Evolutionary conservation across 1,284 basidiomycete species (phyloP).

Genomic region (Leccinum glutinopallens): DNA sequence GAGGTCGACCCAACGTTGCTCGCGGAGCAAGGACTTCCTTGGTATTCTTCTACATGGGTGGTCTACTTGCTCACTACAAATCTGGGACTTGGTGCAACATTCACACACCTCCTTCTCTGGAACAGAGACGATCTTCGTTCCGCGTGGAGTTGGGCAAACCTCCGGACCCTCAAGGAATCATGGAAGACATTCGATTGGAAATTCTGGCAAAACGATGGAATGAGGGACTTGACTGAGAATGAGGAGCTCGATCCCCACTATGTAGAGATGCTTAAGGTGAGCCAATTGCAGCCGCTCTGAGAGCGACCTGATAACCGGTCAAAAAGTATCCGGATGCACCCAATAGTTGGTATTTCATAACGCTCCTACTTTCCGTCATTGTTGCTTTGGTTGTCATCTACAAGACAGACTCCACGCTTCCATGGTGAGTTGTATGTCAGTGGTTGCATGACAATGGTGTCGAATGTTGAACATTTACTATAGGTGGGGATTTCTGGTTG

Average conservation of each 20-base stretch:
- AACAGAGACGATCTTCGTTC: conserved; percentile 44
- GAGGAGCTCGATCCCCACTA: conserved; percentile 50
- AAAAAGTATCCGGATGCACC: conserved; percentile 48
- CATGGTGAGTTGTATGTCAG: conserved; percentile 44
- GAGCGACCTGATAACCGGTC: background rate
- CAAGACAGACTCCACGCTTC: conserved; percentile 50
- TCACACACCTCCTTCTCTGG: conserved; percentile 55
- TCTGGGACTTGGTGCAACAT: conserved; percentile 47
- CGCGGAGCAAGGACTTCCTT: conserved; percentile 44
- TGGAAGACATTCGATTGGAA: conserved; percentile 41
- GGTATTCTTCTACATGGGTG: conserved; percentile 42
- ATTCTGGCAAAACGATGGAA: conserved; percentile 48
- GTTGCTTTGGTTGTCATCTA: conserved; percentile 50
- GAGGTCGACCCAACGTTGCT: conserved; percentile 48
- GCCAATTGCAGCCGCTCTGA: background rate
- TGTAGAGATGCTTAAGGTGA: conserved; percentile 50
- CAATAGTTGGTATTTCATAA: conserved; percentile 48
- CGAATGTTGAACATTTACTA: background rate
- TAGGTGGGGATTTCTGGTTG: conserved; percentile 41
- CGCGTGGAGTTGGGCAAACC: conserved; percentile 49
- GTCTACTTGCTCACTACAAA: conserved; percentile 34
- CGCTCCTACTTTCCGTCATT: conserved; percentile 41
- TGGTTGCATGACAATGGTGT: background rate
- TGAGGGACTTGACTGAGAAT: conserved; percentile 35
- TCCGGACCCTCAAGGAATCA: conserved; percentile 14